Base-by-base conservation (phyloP, 352 stramenopile genomes). In the Plasmopara muralis region DNA sequence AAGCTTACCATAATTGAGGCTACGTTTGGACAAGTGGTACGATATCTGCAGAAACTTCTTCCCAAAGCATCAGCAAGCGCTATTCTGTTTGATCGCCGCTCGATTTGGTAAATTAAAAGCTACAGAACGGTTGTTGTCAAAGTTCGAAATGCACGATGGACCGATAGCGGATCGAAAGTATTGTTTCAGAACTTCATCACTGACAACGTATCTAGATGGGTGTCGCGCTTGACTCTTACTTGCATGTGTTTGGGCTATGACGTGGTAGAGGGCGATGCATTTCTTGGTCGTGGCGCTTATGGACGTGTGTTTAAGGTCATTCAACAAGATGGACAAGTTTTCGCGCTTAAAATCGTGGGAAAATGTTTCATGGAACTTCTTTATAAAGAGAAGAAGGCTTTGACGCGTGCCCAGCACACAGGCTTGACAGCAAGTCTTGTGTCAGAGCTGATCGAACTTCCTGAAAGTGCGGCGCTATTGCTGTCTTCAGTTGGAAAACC, bases 401-500 rank as follows among this genome's bases (percentile, higher is more conserved):
- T 68, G 47, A 50, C 9, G 20, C 41, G 16, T 33, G 58, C 54
- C 47, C 44, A 65, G 45, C 43, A 60, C 12, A 66, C 57, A 61
- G 49, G 49, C 47, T 63, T 66, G 44, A 66, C 62, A 53, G 45
- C 45, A 61, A 38, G 31, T 56, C 43, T 42, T 47, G 53, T 55
- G 50, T 20, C 31, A 55, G 50, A 50, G 10, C 8, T 48, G 47
- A 46, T 63, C 14, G 54, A 65, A 50, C 57, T 31, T 57, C 33
- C 41, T 57, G 58, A 57, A 28, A 41, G 54, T 39, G 50, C 57
- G 33, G 63, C 51, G 43, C 46, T 65, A 50, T 64, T 67, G 43
- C 30, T 71, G 46, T 68, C 54, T 58, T 57, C 53, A 47, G 57
- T 70, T 47, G 57, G 57, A 40, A 43, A 56, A 51, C 44, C 53